A percentile compares a stretch with the other conserved stretches of the same genome.
These are phyloP conservation scores for Sabuloglossum arenarium DNA, from an alignment of 495 filamentous ascomycete species.

Conservation along the genomic window DNA sequence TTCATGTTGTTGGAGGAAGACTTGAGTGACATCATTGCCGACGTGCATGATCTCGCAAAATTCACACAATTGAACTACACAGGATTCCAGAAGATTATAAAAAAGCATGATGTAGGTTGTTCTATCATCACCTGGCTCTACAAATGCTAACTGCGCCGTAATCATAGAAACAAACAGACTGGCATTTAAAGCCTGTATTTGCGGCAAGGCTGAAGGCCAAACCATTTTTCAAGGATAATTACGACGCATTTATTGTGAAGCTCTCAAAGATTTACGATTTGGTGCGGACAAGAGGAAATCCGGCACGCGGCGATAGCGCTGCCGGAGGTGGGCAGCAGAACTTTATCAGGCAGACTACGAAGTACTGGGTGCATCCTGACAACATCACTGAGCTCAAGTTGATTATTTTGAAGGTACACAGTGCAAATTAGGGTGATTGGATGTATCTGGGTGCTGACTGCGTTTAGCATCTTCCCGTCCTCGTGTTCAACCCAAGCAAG, in stretches of 20 bases:
- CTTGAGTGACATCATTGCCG: constrained; percentile 91
- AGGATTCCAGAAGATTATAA: constrained; percentile 99
- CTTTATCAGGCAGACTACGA: constrained; percentile 93
- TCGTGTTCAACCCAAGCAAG: constrained; percentile 95
- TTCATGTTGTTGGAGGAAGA: constrained; percentile 89
- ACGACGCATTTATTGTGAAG: constrained; percentile 89
- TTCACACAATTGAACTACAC: constrained; percentile 98
- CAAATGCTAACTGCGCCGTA: constrained; percentile 3
- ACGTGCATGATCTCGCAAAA: constrained; percentile 96
- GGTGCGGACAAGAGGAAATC: constrained; percentile 80
- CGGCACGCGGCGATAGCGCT: constrained; percentile 72
- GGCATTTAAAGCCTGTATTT: constrained; percentile 88
- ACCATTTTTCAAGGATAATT: constrained; percentile 96
- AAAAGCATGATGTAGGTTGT: constrained; percentile 84
- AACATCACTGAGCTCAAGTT: constrained; percentile 97
- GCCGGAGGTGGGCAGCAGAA: constrained; percentile 87
- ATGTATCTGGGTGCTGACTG: constrained; percentile 6
- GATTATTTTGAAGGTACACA: constrained; percentile 67
- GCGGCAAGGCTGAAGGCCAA: constrained; percentile 82
- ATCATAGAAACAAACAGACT: constrained; percentile 72
- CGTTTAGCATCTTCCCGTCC: constrained; percentile 63
- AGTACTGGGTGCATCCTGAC: constrained; percentile 98
- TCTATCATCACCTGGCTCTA: background rate
- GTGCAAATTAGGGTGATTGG: background rate
- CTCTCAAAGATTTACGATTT: constrained; percentile 90